Percentiles rank a stretch among this genome's conserved stretches.
phyloP scores from a whole-genome alignment of 306 rosid genomes.

The Morella rubra region DNA sequence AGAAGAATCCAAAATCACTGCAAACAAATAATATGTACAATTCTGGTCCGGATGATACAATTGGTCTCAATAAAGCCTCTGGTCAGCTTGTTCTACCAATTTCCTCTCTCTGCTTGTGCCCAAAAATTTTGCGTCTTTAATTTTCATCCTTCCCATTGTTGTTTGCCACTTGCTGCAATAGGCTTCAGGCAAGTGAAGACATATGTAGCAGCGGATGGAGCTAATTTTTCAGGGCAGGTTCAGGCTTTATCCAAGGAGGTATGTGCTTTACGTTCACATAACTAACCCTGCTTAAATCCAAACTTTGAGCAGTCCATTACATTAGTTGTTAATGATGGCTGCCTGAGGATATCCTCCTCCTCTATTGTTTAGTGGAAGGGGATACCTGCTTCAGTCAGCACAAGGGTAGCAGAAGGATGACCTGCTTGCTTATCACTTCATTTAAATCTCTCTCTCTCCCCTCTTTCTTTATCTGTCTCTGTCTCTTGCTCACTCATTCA shows the following conservation, averaged over 20 bases:
- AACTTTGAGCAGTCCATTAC: background rate
- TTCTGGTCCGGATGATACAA: conserved; percentile 38
- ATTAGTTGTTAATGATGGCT: background rate
- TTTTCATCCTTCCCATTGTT: conserved; percentile 13
- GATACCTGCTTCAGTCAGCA: background rate
- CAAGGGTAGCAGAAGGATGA: background rate
- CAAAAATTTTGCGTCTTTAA: background rate
- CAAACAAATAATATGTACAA: conserved; percentile 49
- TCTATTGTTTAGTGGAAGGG: background rate
- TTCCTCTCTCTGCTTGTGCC: background rate
- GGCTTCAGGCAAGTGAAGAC: conserved; percentile 66
- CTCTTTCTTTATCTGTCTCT: too few species aligned
- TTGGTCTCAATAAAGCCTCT: conserved; percentile 30
- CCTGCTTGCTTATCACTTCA: too few species aligned
- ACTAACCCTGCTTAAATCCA: conserved; percentile 12
- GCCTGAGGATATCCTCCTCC: conserved; percentile 4
- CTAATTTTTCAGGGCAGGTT: conserved; percentile 51
- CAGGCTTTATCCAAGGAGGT: conserved; percentile 88
- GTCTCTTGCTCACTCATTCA: too few species aligned
- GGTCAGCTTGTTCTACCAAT: conserved; percentile 23
- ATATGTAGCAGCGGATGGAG: conserved; percentile 40
- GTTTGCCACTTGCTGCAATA: conserved; percentile 36
- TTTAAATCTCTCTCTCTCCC: background rate
- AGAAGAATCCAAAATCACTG: conserved; percentile 68
- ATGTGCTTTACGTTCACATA: conserved; percentile 19